phyloP scores from a whole-genome alignment of 495 filamentous ascomycete species.

The Hypoxylon crocopeplum region DNA sequence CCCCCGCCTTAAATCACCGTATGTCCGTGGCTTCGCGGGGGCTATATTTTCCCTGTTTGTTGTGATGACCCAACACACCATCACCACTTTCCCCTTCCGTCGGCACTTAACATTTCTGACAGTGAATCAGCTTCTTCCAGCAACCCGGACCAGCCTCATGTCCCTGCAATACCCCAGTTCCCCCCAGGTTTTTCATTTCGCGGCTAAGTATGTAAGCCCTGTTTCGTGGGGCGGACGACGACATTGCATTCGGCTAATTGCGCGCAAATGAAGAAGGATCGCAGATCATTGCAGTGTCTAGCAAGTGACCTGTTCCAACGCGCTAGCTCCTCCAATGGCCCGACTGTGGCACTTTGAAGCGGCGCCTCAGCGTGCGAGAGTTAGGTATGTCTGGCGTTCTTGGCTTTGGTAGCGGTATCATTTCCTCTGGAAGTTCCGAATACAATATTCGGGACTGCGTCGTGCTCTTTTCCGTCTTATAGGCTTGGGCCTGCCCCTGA shows the following conservation, averaged over 20 bases:
- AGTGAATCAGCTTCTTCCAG: slow-evolving; percentile 11
- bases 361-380: slow-evolving; percentile 24
- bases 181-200: slow-evolving; percentile 32
- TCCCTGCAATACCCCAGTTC: slow-evolving; percentile 6
- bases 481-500: slow-evolving; percentile 3
- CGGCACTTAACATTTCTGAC: slow-evolving; percentile 18
- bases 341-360: slow-evolving; percentile 19
- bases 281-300: slow-evolving; percentile 10
- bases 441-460: no score
- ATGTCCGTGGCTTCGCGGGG: slow-evolving; percentile 14
- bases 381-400: slow-evolving; percentile 6
- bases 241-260: slow-evolving; percentile 29
- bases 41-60: background rate
- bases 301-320: slow-evolving; percentile 4
- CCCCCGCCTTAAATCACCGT: slow-evolving; percentile 21
- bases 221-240: slow-evolving; percentile 13
- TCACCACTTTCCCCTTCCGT: background rate
- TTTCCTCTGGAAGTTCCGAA: no score
- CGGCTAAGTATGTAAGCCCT: slow-evolving; percentile 31
- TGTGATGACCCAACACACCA: slow-evolving; percentile 8
- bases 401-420: no score
- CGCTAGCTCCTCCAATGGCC: slow-evolving; percentile 14
- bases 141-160: slow-evolving; percentile 24
- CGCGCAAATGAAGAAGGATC: slow-evolving; percentile 24
- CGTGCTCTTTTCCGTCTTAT: slow-evolving; percentile 9